Conservation (phyloP, 768 basidiomycete species). For the Lepiota brunneoincarnata region DNA sequence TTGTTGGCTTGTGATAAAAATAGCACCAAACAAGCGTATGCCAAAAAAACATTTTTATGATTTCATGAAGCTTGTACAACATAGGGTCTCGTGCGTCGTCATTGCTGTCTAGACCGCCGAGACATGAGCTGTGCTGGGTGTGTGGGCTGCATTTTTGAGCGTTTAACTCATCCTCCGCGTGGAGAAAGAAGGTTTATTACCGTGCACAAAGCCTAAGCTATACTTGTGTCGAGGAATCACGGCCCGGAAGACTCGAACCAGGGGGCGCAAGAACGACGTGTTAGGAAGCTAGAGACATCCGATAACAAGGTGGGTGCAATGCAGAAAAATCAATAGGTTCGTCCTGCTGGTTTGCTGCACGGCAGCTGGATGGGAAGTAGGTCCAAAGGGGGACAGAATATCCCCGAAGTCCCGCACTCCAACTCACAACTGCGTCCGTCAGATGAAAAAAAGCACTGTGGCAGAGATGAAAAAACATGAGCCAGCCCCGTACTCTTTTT, state of each 20-base stretch:
- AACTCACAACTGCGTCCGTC: neutral
- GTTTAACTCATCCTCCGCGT: neutral
- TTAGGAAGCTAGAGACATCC: neutral
- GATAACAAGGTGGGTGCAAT: neutral
- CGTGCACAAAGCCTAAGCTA: neutral
- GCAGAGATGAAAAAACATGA: neutral
- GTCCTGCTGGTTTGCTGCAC: neutral
- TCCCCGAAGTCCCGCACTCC: neutral
- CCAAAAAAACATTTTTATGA: neutral
- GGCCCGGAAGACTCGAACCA: no score
- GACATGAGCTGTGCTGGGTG: neutral
- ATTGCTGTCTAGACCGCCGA: neutral
- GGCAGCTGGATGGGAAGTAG: neutral
- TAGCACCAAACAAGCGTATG: slow-evolving; percentile 16
- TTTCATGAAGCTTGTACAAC: slow-evolving; percentile 9
- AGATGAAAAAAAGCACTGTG: neutral
- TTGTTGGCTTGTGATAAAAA: slow-evolving; percentile 14
- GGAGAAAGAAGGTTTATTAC: neutral
- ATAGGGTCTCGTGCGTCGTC: neutral
- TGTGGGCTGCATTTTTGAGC: neutral
- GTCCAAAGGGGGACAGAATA: neutral
- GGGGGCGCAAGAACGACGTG: neutral
- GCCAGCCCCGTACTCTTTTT: no score
- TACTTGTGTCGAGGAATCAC: no score
- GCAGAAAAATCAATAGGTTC: no score